Base-by-base conservation (phyloP, 1,139 yeast genomes). In the Meyerozyma athensensis region DNA sequence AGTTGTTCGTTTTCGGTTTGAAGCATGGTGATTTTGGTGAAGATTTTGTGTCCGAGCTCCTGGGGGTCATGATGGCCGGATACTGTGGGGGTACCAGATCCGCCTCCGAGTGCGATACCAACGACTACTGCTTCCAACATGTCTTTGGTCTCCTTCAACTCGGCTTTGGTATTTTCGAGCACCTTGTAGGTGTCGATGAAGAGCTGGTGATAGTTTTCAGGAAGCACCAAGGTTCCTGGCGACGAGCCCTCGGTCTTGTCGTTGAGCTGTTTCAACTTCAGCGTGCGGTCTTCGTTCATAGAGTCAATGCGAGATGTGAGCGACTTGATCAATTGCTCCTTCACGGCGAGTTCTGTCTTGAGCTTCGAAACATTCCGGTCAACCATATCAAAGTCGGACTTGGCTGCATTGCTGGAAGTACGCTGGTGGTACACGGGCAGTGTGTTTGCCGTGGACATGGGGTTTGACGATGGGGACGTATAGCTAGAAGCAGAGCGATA, bases 41-140 rank as follows among this genome's bases (percentile, higher is more conserved):
- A 68, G 39, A 86, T 76, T 47, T 84, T 81, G 54, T 87, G 95
- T 7, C 92, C 80, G 36, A 86, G 61, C 46, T 86, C 92, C 47
- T 83, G 79, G 35, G 80, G 85, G 50, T 86, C 95, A 50, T 73
- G 79, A 39, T 80, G 66, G 2, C 84, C 84, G 17, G 28, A 24
- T 4, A 28, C 19, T 7, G 19, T 16, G 19, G 19, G n/a, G 19
- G 10, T 9, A 14, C n/a, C 20, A 9, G 20, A 9, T 9, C 20
- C 39, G 9, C 40, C 39, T 35, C 12, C 39, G 12, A 36, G 33
- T 35, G 39, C 24, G 19, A 19, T 33, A 26, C 34, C 38, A 26
- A 13, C 31, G 35, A 23, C 16, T 37, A n/a, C 9, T 19, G 28
- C 18, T 39, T 16, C 35, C 34, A 30, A n/a, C 39, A 22, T 20